Evolutionary conservation across 2,329 filamentous ascomycete genomes (phyloP), one percentile per base, ranked within the genome.

Genomic region (Neonectria coccinea): DNA sequence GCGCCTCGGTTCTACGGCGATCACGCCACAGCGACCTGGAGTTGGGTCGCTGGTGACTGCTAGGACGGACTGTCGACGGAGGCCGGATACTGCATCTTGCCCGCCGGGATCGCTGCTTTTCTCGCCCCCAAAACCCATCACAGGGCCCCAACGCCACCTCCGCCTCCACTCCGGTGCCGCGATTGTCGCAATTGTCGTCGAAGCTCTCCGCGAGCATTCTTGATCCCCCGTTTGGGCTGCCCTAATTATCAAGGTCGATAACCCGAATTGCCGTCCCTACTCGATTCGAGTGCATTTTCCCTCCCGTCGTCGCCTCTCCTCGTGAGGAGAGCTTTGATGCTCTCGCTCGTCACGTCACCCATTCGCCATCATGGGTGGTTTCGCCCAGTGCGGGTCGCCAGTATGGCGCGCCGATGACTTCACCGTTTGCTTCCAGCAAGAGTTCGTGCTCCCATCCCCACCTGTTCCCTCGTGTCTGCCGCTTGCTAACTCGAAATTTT

Each of bases 351-450:
- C 52, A 55, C 53, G 62, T 47, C 42, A 57, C 62, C 50, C 36
- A 54, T 56, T 63, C 42, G 65, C 65, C 74, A 78, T 69, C 68
- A 82, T 83, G 81, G 79, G 25, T 22, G 44, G 81, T 71, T 85
- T 86, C 77, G 85, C 84, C 74, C 82, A 82, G 65, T 88, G 86
- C 75, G 77, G 80, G 55, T 85, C 83, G 85, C 85, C 86, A 56
- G 79, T 88, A 76, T 91, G 89, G 89, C 82, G 80, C 67, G 79
- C 86, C 67, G 89, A 91, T 78, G 89, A 91, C 79, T 86, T 91
- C 71, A 86, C 83, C 47, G 79, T 81, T 56, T 91, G 89, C 77
- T 89, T 91, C 75, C 86, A 86, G 72, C 82, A 84, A 80, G 89
- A 93, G 91, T 93, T 80, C 77, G 90, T 84, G 36, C 48, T 54